These are phyloP conservation scores for Cystobasidium slooffiae DNA, from an alignment of 1,284 basidiomycete species.

Conservation along the genomic window DNA sequence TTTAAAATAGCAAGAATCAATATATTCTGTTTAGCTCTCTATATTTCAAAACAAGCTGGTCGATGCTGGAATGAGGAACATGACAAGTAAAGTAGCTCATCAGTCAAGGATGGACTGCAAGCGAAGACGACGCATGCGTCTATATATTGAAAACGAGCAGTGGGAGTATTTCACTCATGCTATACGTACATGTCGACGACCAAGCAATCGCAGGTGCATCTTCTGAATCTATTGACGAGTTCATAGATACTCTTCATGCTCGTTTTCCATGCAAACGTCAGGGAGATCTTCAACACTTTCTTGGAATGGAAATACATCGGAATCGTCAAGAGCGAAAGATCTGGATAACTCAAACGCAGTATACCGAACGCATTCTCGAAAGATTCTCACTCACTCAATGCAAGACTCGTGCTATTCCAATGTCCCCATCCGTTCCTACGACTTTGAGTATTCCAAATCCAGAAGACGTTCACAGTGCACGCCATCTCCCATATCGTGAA, in stretches of 20 bases:
- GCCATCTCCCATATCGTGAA: slow-evolving; percentile 51
- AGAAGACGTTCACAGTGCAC: slow-evolving; percentile 15
- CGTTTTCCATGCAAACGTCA: slow-evolving; percentile 39
- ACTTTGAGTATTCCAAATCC: slow-evolving; percentile 4
- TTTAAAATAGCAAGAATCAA: too few relatives aligned
- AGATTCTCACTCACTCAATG: slow-evolving; percentile 56
- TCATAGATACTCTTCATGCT: slow-evolving; percentile 30
- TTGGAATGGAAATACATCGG: slow-evolving; percentile 42
- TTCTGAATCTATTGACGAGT: not conserved
- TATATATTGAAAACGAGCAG: not conserved
- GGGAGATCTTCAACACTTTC: slow-evolving; percentile 44
- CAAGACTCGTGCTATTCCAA: slow-evolving; percentile 31
- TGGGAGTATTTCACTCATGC: slow-evolving; percentile 35
- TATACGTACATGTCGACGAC: slow-evolving; percentile 49
- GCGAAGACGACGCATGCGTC: slow-evolving; percentile 14
- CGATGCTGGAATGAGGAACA: slow-evolving; percentile 36
- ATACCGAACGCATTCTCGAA: slow-evolving; percentile 53
- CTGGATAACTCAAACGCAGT: slow-evolving; percentile 55
- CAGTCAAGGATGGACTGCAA: slow-evolving; percentile 12
- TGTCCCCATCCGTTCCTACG: slow-evolving; percentile 40
- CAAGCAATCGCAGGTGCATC: slow-evolving; percentile 38
- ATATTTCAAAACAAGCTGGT: slow-evolving; percentile 45
- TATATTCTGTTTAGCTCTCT: too few relatives aligned
- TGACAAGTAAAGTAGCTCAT: slow-evolving; percentile 9
- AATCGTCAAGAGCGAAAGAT: slow-evolving; percentile 37